Base-by-base conservation (phyloP, 73 alveolate species). In the Blepharisma japonicum region DNA sequence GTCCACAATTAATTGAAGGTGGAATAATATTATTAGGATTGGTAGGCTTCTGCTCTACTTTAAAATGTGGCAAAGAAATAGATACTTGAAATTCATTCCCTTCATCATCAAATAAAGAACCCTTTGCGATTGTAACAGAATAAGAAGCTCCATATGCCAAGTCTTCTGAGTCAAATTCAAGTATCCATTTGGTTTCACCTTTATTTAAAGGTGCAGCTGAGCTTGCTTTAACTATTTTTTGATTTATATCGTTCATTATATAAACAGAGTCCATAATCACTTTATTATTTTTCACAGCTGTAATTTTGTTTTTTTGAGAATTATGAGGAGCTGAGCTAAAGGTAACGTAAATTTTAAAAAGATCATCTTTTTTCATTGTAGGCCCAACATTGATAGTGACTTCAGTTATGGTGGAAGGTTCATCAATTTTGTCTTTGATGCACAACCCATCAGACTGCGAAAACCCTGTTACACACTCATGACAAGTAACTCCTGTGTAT, bases 401-500 rank as follows among this genome's bases (percentile, higher is more conserved):
- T 14, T 20, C 23, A 53, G 67, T 53, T 53, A 53, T 53, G n/a
- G n/a, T 11, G n/a, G 67, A 53, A 53, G 67, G n/a, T 4, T 14
- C 67, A 11, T 53, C 67, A 53, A 53, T 32, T 32, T 32, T 32
- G 42, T 32, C 42, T 32, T 32, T 20, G 74, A 61, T 61, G 47
- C 74, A 61, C 18, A 25, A 14, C 2, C 23, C 23, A 1, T 25
- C 18, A 0, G 14, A n/a, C 48, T 0, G 14, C 74, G 14, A 1
- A 25, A 20, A 61, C 2, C 74, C 74, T 20, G 14, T 48, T 1
- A 61, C 49, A 25, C 74, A 61, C 49, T 61, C 50, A 5, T 14
- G 23, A 61, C 74, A 61, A 3, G 18, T 25, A 9, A 14, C 14
- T 14, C 74, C 74, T 20, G 74, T 61, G 74, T 61, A 61, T 14